Conservation (phyloP, 805 yeast genomes). For the Kodamaea kakaduensis region DNA sequence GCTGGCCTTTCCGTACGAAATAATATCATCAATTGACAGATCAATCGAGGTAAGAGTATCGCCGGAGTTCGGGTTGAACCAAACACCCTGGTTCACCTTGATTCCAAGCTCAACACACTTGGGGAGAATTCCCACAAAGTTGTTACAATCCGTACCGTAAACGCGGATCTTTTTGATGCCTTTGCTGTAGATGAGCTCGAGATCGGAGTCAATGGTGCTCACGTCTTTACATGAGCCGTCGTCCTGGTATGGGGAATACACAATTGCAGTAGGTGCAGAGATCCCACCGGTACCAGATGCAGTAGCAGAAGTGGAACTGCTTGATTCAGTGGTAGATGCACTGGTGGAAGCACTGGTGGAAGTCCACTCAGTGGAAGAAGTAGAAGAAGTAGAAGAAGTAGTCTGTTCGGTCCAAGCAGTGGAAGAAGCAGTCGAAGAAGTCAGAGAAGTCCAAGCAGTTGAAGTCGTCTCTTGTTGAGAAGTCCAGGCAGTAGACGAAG, state of each 20-base stretch:
- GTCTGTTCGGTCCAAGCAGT: slow-evolving; percentile 12
- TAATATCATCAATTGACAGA: slow-evolving; percentile 48
- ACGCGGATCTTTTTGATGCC: slow-evolving; percentile 68
- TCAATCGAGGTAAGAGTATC: slow-evolving; percentile 58
- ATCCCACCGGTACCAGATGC: slow-evolving; percentile 13
- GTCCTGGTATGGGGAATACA: slow-evolving; percentile 73
- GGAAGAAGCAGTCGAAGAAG: slow-evolving; percentile 12
- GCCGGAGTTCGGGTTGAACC: slow-evolving; percentile 53
- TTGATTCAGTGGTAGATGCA: slow-evolving; percentile 13
- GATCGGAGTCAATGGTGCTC: slow-evolving; percentile 52
- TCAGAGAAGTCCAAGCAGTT: slow-evolving; percentile 2
- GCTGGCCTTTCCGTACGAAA: slow-evolving; percentile 44
- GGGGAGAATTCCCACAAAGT: slow-evolving; percentile 62
- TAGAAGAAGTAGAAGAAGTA: slow-evolving; percentile 14
- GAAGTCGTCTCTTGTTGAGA: slow-evolving; percentile 7
- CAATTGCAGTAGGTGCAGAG: slow-evolving; percentile 54
- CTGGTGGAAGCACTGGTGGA: slow-evolving; percentile 13
- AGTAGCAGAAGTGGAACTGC: slow-evolving; percentile 14
- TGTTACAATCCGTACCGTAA: slow-evolving; percentile 85
- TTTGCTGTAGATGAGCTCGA: slow-evolving; percentile 51
- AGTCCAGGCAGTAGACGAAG: slow-evolving; percentile 16
- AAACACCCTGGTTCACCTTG: slow-evolving; percentile 80
- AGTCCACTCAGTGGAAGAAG: slow-evolving; percentile 11
- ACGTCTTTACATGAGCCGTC: slow-evolving; percentile 65
- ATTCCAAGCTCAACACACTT: slow-evolving; percentile 57